Conservation (phyloP, 2,329 filamentous ascomycete genomes). For the Rutstroemia sp. region DNA sequence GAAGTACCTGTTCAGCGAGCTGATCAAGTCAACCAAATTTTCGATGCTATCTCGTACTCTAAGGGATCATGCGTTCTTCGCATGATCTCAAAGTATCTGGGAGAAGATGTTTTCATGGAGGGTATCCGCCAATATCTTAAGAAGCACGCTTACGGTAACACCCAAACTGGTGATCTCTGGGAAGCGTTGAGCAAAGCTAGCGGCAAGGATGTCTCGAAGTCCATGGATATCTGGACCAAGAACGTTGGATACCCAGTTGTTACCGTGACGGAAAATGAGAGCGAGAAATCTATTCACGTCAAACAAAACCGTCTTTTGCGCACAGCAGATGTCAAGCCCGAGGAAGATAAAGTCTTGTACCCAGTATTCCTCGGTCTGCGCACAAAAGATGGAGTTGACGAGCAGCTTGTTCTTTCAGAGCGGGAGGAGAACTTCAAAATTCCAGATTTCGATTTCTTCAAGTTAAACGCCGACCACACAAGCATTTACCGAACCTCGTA, state of each 20-base stretch:
- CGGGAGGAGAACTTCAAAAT: slow-evolving; percentile 75
- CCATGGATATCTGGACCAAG: slow-evolving; percentile 97
- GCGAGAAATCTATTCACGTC: slow-evolving; percentile 66
- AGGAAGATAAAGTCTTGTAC: slow-evolving; percentile 83
- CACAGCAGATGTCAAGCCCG: slow-evolving; percentile 86
- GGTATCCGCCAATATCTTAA: slow-evolving; percentile 86
- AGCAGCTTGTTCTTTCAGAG: slow-evolving; percentile 60
- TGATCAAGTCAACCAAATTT: slow-evolving; percentile 96
- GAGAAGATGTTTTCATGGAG: slow-evolving; percentile 87
- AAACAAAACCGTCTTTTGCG: slow-evolving; percentile 94
- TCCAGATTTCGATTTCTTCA: slow-evolving; percentile 81
- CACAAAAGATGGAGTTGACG: slow-evolving; percentile 75
- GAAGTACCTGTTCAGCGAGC: slow-evolving; percentile 93
- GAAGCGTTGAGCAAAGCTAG: slow-evolving; percentile 79
- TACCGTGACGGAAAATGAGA: slow-evolving; percentile 69
- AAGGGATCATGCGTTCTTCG: slow-evolving; percentile 93
- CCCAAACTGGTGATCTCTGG: slow-evolving; percentile 86
- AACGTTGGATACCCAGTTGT: slow-evolving; percentile 91
- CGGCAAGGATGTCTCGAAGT: slow-evolving; percentile 80
- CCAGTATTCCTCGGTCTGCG: slow-evolving; percentile 84
- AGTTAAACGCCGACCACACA: slow-evolving; percentile 91
- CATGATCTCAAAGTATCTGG: slow-evolving; percentile 94
- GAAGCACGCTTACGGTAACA: slow-evolving; percentile 96
- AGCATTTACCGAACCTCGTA: slow-evolving; percentile 90
- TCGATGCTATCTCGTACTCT: slow-evolving; percentile 94